Evolutionary conservation across 768 basidiomycete genomes (phyloP), one percentile per base, ranked within the genome.

Genomic region (Jaapia argillacea): DNA sequence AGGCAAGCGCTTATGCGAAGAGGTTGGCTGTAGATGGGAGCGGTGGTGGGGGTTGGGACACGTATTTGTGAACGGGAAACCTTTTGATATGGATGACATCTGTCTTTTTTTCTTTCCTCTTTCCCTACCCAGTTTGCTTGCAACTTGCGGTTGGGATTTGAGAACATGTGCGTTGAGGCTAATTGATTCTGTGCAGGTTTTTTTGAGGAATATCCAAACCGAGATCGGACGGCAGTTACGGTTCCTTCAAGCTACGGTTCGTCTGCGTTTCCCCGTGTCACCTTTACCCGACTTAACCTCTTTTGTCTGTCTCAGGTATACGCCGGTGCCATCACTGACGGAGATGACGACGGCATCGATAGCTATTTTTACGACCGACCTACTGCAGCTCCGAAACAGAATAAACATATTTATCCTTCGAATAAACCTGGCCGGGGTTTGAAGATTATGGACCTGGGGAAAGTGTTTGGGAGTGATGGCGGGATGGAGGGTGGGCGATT

Each of bases 301-400:
- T 47, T n/a, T n/a, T n/a, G n/a, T n/a, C 18, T 10, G 5, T 45
- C 2, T 45, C 39, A 81, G 84, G 58, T 87, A 1, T 82, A 85
- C 54, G 54, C 56, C 22, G 75, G 78, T 4, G 59, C 63, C 24
- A 55, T 90, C 14, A 69, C 71, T 6, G 79, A 86, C 36, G 69
- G 68, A 1, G 61, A 69, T 31, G 59, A 60, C 5, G 64, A 64
- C 5, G 67, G 70, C 24, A 71, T 87, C 43, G 62, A 74, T 24
- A 82, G 71, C 12, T 91, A 86, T 63, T 98, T 97, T 65, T 97
- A 94, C 56, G 89, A 94, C 53, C 71, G 92, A 4, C 86, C 92
- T 1, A 75, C 75, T 0, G 79, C 87, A 0, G 68, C 69, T 33
- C 65, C 70, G 44, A 71, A 82, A 7, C 65, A 94, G n/a, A 97